Base-by-base conservation (phyloP, 1,139 yeast genomes). In the Wickerhamomyces sp. region DNA sequence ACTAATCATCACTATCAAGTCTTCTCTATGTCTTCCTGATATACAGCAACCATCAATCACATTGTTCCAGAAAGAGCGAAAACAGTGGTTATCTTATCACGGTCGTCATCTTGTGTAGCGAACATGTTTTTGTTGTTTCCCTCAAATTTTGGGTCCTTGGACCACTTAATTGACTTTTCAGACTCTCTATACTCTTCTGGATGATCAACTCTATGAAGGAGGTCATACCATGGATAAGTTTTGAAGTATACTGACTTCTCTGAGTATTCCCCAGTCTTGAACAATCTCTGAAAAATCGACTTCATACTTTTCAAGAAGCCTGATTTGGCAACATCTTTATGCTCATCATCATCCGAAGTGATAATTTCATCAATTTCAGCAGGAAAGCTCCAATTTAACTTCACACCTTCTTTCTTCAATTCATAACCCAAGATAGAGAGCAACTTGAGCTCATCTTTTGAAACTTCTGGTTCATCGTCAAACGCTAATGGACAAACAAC, bases 211-310 rank as follows among this genome's bases (percentile, higher is more conserved):
- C 39, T 41, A 11, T 39, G 18, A 8, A 49, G 31, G 27, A 57
- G 50, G n/a, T 43, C 43, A 15, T 43, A 49, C 60, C 60, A 57
- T 13, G 58, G 57, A 34, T 50, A 44, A 14, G 45, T 44, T 32
- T 41, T 37, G 5, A 15, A 36, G 31, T 50, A 45, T 6, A 36
- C 38, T 2, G 34, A 34, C 26, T 48, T 49, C 6, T 40, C n/a
- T 7, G 52, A 45, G 29, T 33, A 41, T 6, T 23, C 29, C 11
- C 50, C 49, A 13, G 18, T 36, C 11, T 39, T 32, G 31, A 53
- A 45, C 10, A 47, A 27, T 30, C 36, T 37, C 15, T 42, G 27
- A 31, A 44, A 36, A 6, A 41, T n/a, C 18, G 32, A 14, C n/a
- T 35, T 36, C 7, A 39, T 8, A 13, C 30, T n/a, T 10, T 39